These are phyloP conservation scores for Xylaria sp. DNA, from an alignment of 2,329 filamentous ascomycete genomes.

Conservation along the genomic window DNA sequence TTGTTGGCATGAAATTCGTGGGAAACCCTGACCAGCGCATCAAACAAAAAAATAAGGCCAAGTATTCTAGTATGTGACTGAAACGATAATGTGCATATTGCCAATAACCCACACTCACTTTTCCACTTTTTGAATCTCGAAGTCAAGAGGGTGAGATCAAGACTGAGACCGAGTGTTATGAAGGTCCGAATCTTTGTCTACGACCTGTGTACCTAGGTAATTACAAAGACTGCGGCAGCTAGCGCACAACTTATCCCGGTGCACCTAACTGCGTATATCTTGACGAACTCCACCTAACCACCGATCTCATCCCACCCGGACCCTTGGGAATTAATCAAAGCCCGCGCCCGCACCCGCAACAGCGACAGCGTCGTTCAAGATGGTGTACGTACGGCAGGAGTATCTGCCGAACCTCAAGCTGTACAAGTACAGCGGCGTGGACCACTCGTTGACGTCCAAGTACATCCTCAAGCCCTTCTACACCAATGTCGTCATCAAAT, in stretches of 20 bases:
- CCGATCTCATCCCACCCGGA: not conserved
- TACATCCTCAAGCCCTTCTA: conserved; percentile 99
- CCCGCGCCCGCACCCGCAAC: no score
- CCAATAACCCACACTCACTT: conserved; percentile 2
- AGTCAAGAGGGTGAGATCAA: not conserved
- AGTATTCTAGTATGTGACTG: conserved; percentile 18
- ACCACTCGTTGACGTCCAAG: conserved; percentile 88
- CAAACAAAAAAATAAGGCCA: conserved; percentile 32
- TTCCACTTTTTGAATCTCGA: not conserved
- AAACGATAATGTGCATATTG: not conserved
- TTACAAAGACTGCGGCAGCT: not conserved
- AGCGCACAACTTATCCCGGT: not conserved
- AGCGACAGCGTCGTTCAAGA: conserved; percentile 53
- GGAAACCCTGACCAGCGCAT: conserved; percentile 28
- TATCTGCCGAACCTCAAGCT: conserved; percentile 87
- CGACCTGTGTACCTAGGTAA: not conserved
- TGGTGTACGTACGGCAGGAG: conserved; percentile 96
- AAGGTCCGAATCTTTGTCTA: not conserved
- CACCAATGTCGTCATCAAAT: conserved; percentile 90
- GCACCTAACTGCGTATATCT: not conserved
- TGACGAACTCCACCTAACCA: not conserved
- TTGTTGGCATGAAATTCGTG: conserved; percentile 22
- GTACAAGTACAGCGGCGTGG: conserved; percentile 95
- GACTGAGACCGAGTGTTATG: not conserved
- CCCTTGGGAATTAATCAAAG: conserved; percentile 1